Conservation (phyloP, 2,329 filamentous ascomycete species). For the Arthrobotrys musiformis region DNA sequence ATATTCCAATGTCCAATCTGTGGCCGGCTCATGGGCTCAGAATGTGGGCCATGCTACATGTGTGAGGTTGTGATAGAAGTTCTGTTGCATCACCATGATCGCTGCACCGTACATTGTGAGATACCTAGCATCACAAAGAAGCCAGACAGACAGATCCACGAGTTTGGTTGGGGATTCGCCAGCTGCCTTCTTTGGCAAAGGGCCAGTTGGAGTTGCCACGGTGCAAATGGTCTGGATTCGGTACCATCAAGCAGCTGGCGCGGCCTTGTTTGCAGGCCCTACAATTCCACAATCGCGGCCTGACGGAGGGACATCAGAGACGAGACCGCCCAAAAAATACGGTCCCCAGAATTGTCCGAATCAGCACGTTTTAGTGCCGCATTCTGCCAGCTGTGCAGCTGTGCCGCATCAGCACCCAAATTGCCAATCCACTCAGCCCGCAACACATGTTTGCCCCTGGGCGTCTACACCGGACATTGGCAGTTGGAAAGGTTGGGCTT, state of each 20-base stretch:
- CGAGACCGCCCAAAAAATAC: background rate
- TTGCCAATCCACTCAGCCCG: no score
- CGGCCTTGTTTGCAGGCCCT: background rate
- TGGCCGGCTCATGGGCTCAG: background rate
- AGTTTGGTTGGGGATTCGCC: background rate
- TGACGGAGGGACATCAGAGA: background rate
- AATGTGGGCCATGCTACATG: background rate
- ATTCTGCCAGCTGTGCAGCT: background rate
- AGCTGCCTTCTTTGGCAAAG: background rate
- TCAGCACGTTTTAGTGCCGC: slow-evolving; percentile 10
- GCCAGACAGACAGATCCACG: background rate
- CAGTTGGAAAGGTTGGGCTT: background rate
- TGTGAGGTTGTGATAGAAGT: background rate
- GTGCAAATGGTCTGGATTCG: background rate
- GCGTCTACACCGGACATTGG: background rate
- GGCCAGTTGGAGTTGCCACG: background rate
- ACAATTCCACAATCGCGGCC: background rate
- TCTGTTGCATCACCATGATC: background rate
- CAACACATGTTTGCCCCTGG: slow-evolving; percentile 21
- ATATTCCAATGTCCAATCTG: background rate
- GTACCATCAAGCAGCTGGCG: background rate
- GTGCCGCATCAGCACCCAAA: slow-evolving; percentile 4
- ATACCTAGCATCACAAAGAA: background rate
- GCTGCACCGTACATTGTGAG: background rate
- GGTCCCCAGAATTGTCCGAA: background rate